Base-by-base conservation (phyloP, 2,329 filamentous ascomycete species). In the Beauveria australis region DNA sequence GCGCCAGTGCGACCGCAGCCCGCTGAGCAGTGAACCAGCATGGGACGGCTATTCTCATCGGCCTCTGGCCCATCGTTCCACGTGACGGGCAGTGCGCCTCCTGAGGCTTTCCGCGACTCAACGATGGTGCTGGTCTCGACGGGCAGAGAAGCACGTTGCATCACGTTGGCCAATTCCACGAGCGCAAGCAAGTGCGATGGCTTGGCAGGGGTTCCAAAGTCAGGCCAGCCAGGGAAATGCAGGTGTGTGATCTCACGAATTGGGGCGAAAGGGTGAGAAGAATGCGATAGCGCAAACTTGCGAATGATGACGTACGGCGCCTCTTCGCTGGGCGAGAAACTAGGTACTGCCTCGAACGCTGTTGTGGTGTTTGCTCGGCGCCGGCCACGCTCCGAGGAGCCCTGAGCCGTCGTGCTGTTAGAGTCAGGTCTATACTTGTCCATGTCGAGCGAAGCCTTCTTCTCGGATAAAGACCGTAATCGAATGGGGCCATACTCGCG, bases 141-240 rank as follows among this genome's bases (percentile, higher is more conserved):
- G 19, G 76, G 83, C 62, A 72, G 78, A 67, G 75, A 81, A 61
- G 74, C 83, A 66, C 73, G 88, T 76, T 81, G 89, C 82, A 86
- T 91, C 40, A 83, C 79, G 68, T 90, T 94, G 67, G 89, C 90
- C 57, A 96, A 83, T 72, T 97, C 92, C n/a, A 97, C 89, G 18
- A 99, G 76, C 2, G 88, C 89, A 18, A 99, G 80, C 2, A 99
- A 81, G 68, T 97, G 92, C 5, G 86, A 85, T 1, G 94, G 92
- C 68, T 95, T 89, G 0, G 94, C 92, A 0, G 93, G 93, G 0
- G 92, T 89, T 22, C 94, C 94, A 73, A 97, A 97, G 70, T 99
- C 94, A 0, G 94, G 94, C 94, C 94, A 99, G n/a, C 89, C 87
- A 0, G 91, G 86, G 72, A 97, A 97, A 70, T 97, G 92, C 16